Conservation (phyloP, 2,329 filamentous ascomycete genomes). For the Calonectria pseudoturangicola region DNA sequence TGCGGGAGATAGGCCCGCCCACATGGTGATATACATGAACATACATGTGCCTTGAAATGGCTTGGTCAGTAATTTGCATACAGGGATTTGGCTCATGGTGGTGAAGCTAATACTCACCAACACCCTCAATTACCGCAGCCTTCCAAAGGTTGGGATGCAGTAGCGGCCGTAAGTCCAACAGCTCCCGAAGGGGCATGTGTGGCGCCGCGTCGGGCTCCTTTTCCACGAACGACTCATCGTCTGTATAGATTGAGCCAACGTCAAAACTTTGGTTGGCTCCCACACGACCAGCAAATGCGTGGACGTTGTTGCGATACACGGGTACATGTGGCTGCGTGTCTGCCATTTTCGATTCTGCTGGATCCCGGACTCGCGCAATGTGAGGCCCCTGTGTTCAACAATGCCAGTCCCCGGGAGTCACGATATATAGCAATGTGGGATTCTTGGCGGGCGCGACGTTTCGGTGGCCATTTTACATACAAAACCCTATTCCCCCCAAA, state of each 20-base stretch:
- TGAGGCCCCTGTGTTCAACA: background rate
- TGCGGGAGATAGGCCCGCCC: conserved; percentile 42
- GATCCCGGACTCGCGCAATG: background rate
- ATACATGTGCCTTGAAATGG: conserved; percentile 45
- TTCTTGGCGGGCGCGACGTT: background rate
- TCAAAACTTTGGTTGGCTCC: conserved; percentile 48
- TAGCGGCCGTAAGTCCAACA: conserved; percentile 60
- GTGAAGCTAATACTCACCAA: conserved; percentile 43
- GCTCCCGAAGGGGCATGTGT: conserved; percentile 59
- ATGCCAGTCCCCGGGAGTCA: background rate
- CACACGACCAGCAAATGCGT: conserved; percentile 46
- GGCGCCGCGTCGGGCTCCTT: conserved; percentile 64
- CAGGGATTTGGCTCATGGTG: background rate
- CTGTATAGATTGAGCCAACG: background rate
- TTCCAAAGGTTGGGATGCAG: conserved; percentile 61
- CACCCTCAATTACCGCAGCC: conserved; percentile 62
- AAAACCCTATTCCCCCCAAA: conserved; percentile 6
- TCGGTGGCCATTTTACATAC: background rate
- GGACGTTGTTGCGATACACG: conserved; percentile 41
- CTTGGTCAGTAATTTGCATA: background rate
- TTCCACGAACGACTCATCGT: conserved; percentile 49
- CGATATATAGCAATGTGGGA: conserved; percentile 6
- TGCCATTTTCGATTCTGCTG: background rate
- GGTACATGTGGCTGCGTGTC: conserved; percentile 7
- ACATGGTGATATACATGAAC: conserved; percentile 50